Percentiles rank a stretch among this genome's conserved stretches.
phyloP scores from a whole-genome alignment of 768 basidiomycete species.

The Suillus spraguei region DNA sequence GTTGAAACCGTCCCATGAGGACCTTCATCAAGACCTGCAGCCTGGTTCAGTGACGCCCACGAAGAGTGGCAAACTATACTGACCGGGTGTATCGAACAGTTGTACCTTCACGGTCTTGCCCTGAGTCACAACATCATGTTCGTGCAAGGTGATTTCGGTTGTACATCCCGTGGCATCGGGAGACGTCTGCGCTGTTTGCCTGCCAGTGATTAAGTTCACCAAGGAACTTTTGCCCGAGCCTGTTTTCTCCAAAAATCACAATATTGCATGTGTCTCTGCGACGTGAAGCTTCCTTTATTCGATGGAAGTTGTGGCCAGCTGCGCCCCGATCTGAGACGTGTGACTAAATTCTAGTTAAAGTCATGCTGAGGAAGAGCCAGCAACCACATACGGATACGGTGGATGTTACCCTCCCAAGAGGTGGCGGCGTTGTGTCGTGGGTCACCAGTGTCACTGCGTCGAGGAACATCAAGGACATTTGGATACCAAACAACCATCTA shows the following conservation, averaged over 20 bases:
- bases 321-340: not conserved
- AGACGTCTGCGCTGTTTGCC: constrained; percentile 23
- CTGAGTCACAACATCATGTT: not conserved
- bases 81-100: not conserved
- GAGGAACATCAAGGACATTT: too few relatives aligned
- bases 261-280: constrained; percentile 22
- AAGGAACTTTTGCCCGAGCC: constrained; percentile 33
- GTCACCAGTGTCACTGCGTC: too few relatives aligned
- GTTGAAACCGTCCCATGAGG: not conserved
- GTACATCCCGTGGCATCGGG: constrained; percentile 28
- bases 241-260: constrained; percentile 29
- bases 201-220: constrained; percentile 31
- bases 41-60: not conserved
- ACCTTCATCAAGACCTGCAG: not conserved
- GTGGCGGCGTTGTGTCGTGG: not conserved
- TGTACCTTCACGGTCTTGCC: not conserved
- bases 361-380: not conserved
- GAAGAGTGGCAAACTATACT: not conserved
- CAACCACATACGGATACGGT: not conserved
- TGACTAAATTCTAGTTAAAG: not conserved
- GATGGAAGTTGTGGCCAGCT: not conserved
- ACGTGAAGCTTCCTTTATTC: not conserved
- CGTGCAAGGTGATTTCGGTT: constrained; percentile 14
- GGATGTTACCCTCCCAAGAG: not conserved
- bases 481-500: too few relatives aligned